Percentiles rank a stretch among this genome's conserved stretches.
These are phyloP conservation scores for Entomophthora muscae DNA, from an alignment of 371 early-diverging fungal species.

Conservation along the genomic window DNA sequence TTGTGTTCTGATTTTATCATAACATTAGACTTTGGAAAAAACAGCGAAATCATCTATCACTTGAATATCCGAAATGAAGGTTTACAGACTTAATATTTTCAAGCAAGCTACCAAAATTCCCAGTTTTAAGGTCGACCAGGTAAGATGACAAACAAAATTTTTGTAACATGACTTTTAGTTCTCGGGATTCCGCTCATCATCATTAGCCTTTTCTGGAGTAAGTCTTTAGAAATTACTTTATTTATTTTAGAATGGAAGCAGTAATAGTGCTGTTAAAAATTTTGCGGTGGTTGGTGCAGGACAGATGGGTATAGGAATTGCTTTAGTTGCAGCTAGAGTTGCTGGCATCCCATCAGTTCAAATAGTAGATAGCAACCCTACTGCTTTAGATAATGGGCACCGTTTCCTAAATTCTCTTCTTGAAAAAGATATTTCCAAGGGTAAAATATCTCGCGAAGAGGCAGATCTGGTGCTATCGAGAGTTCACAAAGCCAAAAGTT, in stretches of 20 bases:
- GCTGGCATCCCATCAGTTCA: constrained; percentile 54
- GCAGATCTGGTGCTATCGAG: constrained; percentile 39
- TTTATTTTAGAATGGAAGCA: neutral
- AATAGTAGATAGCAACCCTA: constrained; percentile 62
- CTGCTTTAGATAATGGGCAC: constrained; percentile 65
- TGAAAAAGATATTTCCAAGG: constrained; percentile 77
- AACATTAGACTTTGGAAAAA: too few relatives aligned
- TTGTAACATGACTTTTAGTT: too few relatives aligned
- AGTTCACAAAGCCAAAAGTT: constrained; percentile 35
- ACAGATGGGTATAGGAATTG: constrained; percentile 90
- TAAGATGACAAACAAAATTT: too few relatives aligned
- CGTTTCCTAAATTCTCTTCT: constrained; percentile 63
- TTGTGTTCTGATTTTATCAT: too few relatives aligned
- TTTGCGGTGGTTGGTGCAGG: constrained; percentile 68
- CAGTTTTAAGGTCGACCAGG: too few relatives aligned
- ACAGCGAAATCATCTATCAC: too few relatives aligned
- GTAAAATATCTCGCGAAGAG: constrained; percentile 65
- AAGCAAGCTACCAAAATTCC: too few relatives aligned
- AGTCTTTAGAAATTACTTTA: neutral
- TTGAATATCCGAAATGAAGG: too few relatives aligned
- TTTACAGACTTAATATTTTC: too few relatives aligned
- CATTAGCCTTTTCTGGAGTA: too few relatives aligned
- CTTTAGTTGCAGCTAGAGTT: constrained; percentile 77
- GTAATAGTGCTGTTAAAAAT: constrained; percentile 20
- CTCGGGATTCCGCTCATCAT: too few relatives aligned